These are phyloP conservation scores for Myxozyma melibiosi DNA, from an alignment of 805 yeast species.

Conservation along the genomic window DNA sequence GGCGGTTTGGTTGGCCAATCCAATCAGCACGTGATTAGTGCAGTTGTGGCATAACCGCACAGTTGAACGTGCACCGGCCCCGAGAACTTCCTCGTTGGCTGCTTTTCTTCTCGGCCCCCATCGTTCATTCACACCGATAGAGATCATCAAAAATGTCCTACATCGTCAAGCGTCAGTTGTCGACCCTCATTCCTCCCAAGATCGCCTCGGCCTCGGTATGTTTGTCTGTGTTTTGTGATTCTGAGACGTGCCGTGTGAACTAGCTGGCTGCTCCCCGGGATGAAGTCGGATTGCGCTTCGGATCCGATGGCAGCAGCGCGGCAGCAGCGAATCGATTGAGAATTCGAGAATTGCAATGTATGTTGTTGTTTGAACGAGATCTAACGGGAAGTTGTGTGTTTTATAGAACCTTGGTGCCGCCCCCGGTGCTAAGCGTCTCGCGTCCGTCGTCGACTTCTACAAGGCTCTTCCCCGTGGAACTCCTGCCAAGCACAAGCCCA, in stretches of 20 bases:
- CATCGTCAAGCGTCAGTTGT: conserved; percentile 87
- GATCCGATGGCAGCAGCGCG: too few species aligned
- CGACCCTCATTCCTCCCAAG: conserved; percentile 98
- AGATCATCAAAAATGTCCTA: conserved; percentile 62
- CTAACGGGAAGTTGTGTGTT: conserved; percentile 3
- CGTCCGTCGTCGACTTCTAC: conserved; percentile 92
- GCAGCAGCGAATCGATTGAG: too few species aligned
- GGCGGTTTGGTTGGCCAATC: conserved; percentile 24
- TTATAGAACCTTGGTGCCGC: conserved; percentile 83
- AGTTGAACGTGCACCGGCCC: background rate
- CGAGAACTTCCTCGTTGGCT: background rate
- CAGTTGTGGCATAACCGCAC: conserved; percentile 5
- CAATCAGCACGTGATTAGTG: background rate
- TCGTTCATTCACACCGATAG: background rate
- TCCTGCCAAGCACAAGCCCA: conserved; percentile 63
- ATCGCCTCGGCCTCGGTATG: conserved; percentile 91
- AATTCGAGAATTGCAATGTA: too few species aligned
- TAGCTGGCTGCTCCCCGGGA: too few species aligned
- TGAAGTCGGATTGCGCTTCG: too few species aligned
- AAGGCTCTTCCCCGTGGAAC: conserved; percentile 96
- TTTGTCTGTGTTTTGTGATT: conserved; percentile 26
- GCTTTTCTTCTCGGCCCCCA: background rate
- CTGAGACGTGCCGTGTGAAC: background rate
- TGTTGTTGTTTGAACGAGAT: too few species aligned
- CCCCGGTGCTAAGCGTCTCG: conserved; percentile 96